These are phyloP conservation scores for Quercus aquifolioides DNA, from an alignment of 306 rosid genomes.

Conservation along the genomic window DNA sequence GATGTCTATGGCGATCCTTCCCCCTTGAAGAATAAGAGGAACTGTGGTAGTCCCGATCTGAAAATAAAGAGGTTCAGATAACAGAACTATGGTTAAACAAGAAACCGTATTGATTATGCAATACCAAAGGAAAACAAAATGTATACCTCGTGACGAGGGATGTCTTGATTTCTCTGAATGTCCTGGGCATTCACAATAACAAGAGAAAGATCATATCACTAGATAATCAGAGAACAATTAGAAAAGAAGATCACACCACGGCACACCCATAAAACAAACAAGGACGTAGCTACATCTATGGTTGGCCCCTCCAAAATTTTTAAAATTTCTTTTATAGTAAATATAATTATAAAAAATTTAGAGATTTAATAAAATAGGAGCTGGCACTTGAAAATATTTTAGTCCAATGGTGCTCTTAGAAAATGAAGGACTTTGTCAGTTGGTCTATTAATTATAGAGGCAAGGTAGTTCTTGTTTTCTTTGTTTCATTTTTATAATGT, in stretches of 20 bases:
- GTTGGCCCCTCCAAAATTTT: too few relatives aligned
- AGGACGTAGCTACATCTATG: too few relatives aligned
- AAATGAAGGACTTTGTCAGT: too few relatives aligned
- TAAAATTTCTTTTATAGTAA: too few relatives aligned
- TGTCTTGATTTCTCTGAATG: constrained; percentile 74
- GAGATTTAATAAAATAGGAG: too few relatives aligned
- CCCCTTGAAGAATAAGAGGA: constrained; percentile 78
- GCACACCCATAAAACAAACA: too few relatives aligned
- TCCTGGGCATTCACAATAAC: constrained; percentile 37
- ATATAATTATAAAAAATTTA: too few relatives aligned
- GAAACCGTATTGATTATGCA: not conserved
- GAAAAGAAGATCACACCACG: not conserved
- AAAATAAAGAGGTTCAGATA: constrained; percentile 10
- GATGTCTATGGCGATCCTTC: constrained; percentile 87
- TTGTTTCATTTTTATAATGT: too few relatives aligned
- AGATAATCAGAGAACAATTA: not conserved
- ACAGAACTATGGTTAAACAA: not conserved
- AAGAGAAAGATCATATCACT: not conserved
- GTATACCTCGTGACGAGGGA: constrained; percentile 70
- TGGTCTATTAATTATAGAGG: too few relatives aligned
- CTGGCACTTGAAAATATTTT: too few relatives aligned
- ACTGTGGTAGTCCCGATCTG: constrained; percentile 74
- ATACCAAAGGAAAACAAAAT: constrained; percentile 3
- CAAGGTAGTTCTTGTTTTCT: too few relatives aligned
- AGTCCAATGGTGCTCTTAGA: too few relatives aligned